phyloP scores from a whole-genome alignment of 2,329 filamentous ascomycete genomes.

The Colletotrichum navitas region DNA sequence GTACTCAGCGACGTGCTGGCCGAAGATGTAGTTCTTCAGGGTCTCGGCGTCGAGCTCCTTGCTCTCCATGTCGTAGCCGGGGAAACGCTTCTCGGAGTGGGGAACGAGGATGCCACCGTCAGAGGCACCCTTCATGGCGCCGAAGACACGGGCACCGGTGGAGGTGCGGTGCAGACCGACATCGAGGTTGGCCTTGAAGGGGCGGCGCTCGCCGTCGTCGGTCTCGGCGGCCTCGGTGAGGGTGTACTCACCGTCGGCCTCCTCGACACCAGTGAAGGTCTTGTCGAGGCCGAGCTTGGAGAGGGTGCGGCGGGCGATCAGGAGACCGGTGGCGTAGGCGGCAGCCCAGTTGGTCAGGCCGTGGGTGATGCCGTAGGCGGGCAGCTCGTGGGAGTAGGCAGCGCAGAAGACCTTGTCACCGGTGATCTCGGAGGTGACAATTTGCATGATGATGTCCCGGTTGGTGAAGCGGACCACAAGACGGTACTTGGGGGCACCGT shows the following conservation, averaged over 20 bases:
- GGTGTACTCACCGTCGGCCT: slow-evolving; percentile 94
- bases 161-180: slow-evolving; percentile 98
- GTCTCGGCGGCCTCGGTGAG: slow-evolving; percentile 95
- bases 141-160: slow-evolving; percentile 98
- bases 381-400: slow-evolving; percentile 97
- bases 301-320: slow-evolving; percentile 95
- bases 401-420: slow-evolving; percentile 97
- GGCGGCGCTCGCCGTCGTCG: slow-evolving; percentile 92
- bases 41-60: slow-evolving; percentile 98
- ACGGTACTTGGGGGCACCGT: slow-evolving; percentile 99
- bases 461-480: slow-evolving; percentile 99
- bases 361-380: slow-evolving; percentile 96
- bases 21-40: slow-evolving; percentile 99
- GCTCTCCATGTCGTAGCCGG: slow-evolving; percentile 95
- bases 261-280: slow-evolving; percentile 94
- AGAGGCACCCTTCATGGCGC: slow-evolving; percentile 99
- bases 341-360: slow-evolving; percentile 99
- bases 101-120: slow-evolving; percentile 97
- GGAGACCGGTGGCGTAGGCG: slow-evolving; percentile 95
- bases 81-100: slow-evolving; percentile 99
- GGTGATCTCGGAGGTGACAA: slow-evolving; percentile 94
- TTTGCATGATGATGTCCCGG: slow-evolving; percentile 99
- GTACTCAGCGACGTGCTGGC: slow-evolving; percentile 98
- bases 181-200: slow-evolving; percentile 99
- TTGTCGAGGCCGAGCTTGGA: slow-evolving; percentile 97